Evolutionary conservation across 2,329 filamentous ascomycete genomes (phyloP), one percentile per base, ranked within the genome.

Genomic region (Hirsutella minnesotensis): DNA sequence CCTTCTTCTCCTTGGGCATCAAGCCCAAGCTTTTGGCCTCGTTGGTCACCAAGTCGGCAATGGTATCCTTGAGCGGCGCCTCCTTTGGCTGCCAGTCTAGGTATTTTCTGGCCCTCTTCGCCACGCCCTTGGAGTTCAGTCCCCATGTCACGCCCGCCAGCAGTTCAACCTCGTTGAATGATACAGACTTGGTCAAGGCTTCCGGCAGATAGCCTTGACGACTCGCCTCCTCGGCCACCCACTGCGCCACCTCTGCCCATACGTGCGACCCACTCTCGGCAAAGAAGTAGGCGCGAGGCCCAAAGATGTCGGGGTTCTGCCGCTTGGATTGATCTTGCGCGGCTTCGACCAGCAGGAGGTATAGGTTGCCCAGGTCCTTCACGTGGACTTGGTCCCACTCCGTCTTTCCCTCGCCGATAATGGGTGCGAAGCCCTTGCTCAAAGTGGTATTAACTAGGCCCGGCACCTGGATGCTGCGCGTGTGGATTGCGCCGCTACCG

Each of bases 211-310:
- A 63, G 13, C 56, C 60, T 49, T 53, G 58, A 47, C 54, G 63
- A 29, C 44, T 51, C 7, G 51, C 77, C 51, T 75, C 69, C 36
- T 77, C 67, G 1, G 73, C 77, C 44, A 85, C 66, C 53, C 63
- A 64, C 45, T 60, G 57, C 3, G 75, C 65, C 8, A 82, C 55
- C 13, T 84, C 75, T 5, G 73, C 70, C 81, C 81, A 87, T 19
- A 61, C 62, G 55, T 81, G 75, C 42, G 72, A 62, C 2, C 77
- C 81, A 49, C 72, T 73, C 56, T 82, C 77, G 8, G 72, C 67
- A 47, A 87, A 78, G 61, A 79, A 86, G 47, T 86, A 87, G 1
- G 68, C 81, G 29, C 73, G 58, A 0, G 59, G 58, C 2, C 79
- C 79, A 70, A 83, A 86, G 4, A 79, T 63, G 51, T 84, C 79